Base-by-base conservation (phyloP, 164 flowering plant species). In the Vitis amurensis region DNA sequence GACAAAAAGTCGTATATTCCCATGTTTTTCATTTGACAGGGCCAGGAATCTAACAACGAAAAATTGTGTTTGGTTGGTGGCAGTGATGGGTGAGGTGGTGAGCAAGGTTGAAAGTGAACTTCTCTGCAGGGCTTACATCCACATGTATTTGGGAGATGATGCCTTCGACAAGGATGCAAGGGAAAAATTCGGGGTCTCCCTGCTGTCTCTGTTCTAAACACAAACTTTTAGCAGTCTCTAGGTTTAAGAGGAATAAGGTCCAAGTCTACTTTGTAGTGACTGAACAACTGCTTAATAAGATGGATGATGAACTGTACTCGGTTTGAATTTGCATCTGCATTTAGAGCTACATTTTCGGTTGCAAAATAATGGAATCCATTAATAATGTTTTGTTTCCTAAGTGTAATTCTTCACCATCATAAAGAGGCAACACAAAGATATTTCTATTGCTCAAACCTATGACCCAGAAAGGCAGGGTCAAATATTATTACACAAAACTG, bases 101-200 rank as follows among this genome's bases (percentile, higher is more conserved):
- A 87, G 88, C 88, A 86, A 65, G 70, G 83, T 83, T 53, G 83
- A 86, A 76, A 87, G 86, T 69, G 89, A 89, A 67, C 82, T 85
- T 31, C 83, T 87, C 16, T 87, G 88, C 88, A 81, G 91, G 77
- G 89, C 89, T 50, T 87, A 73, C 72, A 59, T 79, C 55, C 57
- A 85, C 66, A 55, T 82, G 87, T 89, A 87, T 71, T 69, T 89
- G 74, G 89, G 93, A 61, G 90, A 89, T 19, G 86, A 86, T 69
- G 73, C 83, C 14, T 72, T 84, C 50, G 90, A 87, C 79, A 83
- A 83, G 74, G 89, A 83, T 12, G 89, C 90, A 37, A 86, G 77
- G 72, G 91, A 89, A 15, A 86, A 81, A 68, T 83, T 85, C 59
- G 91, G 89, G 66, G 75, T 55, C 64, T 84, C 82, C 50, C 64